These are phyloP conservation scores for Piedraia hortae DNA, from an alignment of 2,329 filamentous ascomycete genomes.

Conservation along the genomic window DNA sequence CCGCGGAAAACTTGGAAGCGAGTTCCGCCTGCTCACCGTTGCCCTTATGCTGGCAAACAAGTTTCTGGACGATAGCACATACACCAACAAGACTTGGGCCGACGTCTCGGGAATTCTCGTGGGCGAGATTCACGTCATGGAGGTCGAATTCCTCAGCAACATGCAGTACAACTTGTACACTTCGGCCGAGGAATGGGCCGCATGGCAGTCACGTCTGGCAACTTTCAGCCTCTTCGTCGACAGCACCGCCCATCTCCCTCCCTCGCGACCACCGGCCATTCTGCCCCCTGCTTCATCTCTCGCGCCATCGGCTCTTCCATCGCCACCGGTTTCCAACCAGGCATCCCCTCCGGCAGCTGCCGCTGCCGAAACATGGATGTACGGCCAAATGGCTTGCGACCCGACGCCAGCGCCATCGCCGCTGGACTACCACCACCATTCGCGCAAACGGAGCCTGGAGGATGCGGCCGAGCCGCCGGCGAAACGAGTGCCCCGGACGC, in stretches of 20 bases:
- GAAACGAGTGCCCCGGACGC: slow-evolving; percentile 19
- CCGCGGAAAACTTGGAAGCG: slow-evolving; percentile 74
- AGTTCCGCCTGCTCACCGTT: slow-evolving; percentile 76
- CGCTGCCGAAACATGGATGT: no score
- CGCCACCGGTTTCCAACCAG: slow-evolving; percentile 23
- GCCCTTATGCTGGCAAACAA: slow-evolving; percentile 97
- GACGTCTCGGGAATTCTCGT: slow-evolving; percentile 89
- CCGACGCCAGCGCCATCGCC: slow-evolving; percentile 19
- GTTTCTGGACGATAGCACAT: slow-evolving; percentile 95
- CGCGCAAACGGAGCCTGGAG: slow-evolving; percentile 32
- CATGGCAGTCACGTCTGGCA: slow-evolving; percentile 60
- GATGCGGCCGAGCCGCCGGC: slow-evolving; percentile 23
- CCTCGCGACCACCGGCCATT: slow-evolving; percentile 15
- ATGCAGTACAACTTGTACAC: slow-evolving; percentile 85
- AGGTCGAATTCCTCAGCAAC: slow-evolving; percentile 97
- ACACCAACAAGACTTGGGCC: slow-evolving; percentile 98
- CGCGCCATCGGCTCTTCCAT: slow-evolving; percentile 21
- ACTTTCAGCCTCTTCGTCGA: slow-evolving; percentile 68
- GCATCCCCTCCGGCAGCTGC: slow-evolving; percentile 21
- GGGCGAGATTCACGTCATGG: slow-evolving; percentile 93
- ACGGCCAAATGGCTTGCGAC: no score
- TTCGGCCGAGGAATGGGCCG: slow-evolving; percentile 60
- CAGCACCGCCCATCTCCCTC: slow-evolving; percentile 28
- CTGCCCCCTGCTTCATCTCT: slow-evolving; percentile 23
- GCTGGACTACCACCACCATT: slow-evolving; percentile 14